Evolutionary conservation across 2,329 filamentous ascomycete genomes (phyloP).

Genomic region (Neopestalotiopsis clavispora): DNA sequence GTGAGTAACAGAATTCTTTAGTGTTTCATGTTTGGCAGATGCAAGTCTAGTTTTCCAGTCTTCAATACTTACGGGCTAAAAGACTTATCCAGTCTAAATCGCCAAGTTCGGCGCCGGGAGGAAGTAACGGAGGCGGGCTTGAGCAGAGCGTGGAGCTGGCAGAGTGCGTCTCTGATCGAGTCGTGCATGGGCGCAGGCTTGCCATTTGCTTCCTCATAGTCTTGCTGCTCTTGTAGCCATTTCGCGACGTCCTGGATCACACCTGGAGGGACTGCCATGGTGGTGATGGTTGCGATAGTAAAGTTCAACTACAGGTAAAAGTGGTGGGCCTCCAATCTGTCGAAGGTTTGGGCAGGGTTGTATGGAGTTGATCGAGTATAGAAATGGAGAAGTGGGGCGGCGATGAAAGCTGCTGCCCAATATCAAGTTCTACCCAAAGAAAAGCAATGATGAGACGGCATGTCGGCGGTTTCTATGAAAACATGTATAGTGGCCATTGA

Average conservation of each 20-base stretch:
- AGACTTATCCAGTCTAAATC: slow-evolving; percentile 45
- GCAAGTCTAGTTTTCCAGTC: too few species aligned
- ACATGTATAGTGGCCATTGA: too few species aligned
- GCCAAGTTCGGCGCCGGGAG: slow-evolving; percentile 31
- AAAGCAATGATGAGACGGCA: neutral
- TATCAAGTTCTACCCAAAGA: neutral
- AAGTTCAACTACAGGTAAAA: too few species aligned
- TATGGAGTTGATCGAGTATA: neutral
- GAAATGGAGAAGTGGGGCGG: neutral
- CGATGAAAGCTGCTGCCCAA: neutral
- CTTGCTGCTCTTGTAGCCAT: slow-evolving; percentile 41
- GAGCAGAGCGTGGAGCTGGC: slow-evolving; percentile 39
- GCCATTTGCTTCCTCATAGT: slow-evolving; percentile 33
- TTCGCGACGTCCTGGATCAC: slow-evolving; percentile 29
- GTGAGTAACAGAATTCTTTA: too few species aligned
- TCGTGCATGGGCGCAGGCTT: slow-evolving; percentile 42
- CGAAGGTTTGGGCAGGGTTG: neutral
- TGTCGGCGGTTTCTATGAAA: too few species aligned
- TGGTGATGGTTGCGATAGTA: too few species aligned
- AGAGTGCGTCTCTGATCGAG: slow-evolving; percentile 45
- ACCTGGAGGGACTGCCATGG: slow-evolving; percentile 11
- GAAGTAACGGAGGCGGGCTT: slow-evolving; percentile 24
- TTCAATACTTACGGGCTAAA: slow-evolving; percentile 37
- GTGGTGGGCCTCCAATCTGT: neutral
- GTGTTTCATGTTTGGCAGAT: neutral